Evolutionary conservation across 768 basidiomycete species (phyloP).

Genomic region (Lanmaoa pseudosensibilis): DNA sequence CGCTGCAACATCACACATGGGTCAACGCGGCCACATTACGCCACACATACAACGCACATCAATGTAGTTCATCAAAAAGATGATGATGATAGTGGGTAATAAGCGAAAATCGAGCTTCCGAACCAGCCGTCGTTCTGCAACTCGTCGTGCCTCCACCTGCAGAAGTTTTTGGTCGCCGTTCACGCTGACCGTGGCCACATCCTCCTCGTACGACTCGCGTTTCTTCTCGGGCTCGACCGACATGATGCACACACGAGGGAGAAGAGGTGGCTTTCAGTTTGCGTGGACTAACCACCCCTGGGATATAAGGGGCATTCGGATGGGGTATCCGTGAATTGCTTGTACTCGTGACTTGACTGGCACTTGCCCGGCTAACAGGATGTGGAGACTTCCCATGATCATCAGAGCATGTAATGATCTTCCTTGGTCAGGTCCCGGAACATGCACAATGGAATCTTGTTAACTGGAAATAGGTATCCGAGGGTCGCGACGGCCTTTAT

Average conservation of each 20-base stretch:
- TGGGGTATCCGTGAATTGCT: background rate
- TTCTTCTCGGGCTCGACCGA: constrained; percentile 17
- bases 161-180: background rate
- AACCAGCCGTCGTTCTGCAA: constrained; percentile 38
- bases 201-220: constrained; percentile 5
- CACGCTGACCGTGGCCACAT: background rate
- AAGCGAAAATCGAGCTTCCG: constrained; percentile 57
- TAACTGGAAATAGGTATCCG: too few species aligned
- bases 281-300: background rate
- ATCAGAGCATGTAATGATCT: background rate
- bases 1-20: constrained; percentile 33
- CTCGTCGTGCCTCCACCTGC: constrained; percentile 4
- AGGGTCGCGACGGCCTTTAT: too few species aligned
- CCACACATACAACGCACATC: constrained; percentile 42
- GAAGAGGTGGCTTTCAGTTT: background rate
- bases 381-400: background rate
- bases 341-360: background rate
- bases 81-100: constrained; percentile 55
- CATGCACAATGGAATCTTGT: too few species aligned
- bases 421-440: background rate
- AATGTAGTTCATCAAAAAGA: constrained; percentile 69
- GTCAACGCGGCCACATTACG: background rate
- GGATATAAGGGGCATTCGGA: background rate
- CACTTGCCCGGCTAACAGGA: background rate
- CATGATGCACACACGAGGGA: constrained; percentile 8